Base-by-base conservation (phyloP, 768 basidiomycete species). In the Phallus indusiatus region DNA sequence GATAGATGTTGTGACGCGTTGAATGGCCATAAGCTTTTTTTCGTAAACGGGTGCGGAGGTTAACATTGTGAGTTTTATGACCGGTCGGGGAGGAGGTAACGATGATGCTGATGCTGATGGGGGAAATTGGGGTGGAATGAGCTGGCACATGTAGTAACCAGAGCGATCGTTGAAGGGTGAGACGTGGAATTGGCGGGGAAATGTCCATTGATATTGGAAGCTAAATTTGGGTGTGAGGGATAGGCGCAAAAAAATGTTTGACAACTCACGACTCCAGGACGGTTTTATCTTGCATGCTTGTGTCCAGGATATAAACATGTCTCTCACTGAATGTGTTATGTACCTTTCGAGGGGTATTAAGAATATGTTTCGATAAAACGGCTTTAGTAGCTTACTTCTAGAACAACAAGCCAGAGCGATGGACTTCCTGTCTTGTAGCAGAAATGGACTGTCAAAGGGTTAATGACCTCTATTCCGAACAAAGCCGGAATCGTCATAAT, bases 261-360 rank as follows among this genome's bases (percentile, higher is more conserved):
- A 28, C 28, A 28, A 61, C 57, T 42, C 35, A 24, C 17, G 37
- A 36, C 16, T 53, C 37, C 18, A 21, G 42, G 33, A 57, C 49
- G 22, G 60, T 35, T 58, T 83, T 81, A 66, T 83, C 81, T 33
- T 71, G 68, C 12, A 66, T 66, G 12, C 75, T 78, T 0, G 74
- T 61, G 56, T 79, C 72, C 0, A 88, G 72, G 21, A 84, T 71
- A 63, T 86, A 78, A 6, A 81, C 73, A 67, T 86, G 84, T 58
- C 78, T 77, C 69, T 88, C 85, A 5, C 82, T 84, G 65, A 88
- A 88, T 0, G 85, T 87, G 65, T 87, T 88, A 65, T 88, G 86
- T 8, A 84, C 77, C 82, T 84, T 54, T 10, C 56, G 34, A 49
- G 56, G 35, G 4, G 46, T 2, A 37, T 37, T 42, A 48, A 20